Conservation (phyloP, 1,284 basidiomycete species). For the Anthracocystis walkeri region DNA sequence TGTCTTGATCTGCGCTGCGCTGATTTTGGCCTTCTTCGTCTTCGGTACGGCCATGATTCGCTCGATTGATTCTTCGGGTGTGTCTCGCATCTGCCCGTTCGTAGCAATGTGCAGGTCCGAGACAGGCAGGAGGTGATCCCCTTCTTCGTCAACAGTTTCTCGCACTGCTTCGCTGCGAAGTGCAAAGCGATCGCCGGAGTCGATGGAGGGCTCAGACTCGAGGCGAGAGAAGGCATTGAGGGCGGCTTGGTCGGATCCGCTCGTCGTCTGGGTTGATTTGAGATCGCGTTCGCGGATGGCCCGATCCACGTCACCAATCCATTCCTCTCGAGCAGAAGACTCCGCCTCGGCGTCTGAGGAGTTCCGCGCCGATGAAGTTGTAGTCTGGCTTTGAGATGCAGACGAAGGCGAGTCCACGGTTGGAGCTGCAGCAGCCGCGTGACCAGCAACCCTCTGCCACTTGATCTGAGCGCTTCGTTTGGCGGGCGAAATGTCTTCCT, state of each 20-base stretch:
- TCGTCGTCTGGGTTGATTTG: conserved; percentile 8
- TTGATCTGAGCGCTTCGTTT: conserved; percentile 28
- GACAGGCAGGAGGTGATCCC: conserved; percentile 37
- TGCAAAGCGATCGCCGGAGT: conserved; percentile 1
- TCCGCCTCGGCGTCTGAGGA: not conserved
- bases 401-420: not conserved
- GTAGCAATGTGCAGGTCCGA: conserved; percentile 45
- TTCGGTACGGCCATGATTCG: not conserved
- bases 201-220: conserved; percentile 18
- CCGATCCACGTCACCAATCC: conserved; percentile 42
- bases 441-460: conserved; percentile 37
- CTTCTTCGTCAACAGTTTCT: conserved; percentile 4
- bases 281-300: conserved; percentile 41
- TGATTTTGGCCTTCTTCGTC: conserved; percentile 8
- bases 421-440: conserved; percentile 7
- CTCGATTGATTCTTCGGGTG: not conserved
- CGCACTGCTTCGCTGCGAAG: not conserved
- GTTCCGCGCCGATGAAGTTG: not conserved
- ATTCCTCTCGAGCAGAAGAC: conserved; percentile 28
- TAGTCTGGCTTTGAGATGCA: not conserved
- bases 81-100: conserved; percentile 20
- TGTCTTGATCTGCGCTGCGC: conserved; percentile 17
- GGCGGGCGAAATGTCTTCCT: not conserved
- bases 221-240: conserved; percentile 20
- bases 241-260: conserved; percentile 19